Base-by-base conservation (phyloP, 805 yeast species). In the Clavispora phyllophila region DNA sequence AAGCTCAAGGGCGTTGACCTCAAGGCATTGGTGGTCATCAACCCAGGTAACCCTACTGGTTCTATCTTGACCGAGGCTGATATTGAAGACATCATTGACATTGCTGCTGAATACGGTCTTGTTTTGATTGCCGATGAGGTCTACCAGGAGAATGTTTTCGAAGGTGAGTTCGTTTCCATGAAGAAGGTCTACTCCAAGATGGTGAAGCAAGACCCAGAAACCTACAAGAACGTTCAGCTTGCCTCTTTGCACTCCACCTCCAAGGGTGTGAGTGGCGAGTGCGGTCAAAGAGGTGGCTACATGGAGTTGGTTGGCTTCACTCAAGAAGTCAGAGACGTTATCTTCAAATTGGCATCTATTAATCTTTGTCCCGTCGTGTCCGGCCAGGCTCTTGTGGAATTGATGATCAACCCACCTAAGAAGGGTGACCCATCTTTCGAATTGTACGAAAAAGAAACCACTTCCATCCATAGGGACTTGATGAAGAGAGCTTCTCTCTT, bases 271-370 rank as follows among this genome's bases (percentile, higher is more conserved):
- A 78, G 88, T 49, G 99, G 99, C 49, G 99, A 93, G 68, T 93
- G 99, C 75, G 99, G 99, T 47, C 99, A 93, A 71, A 82, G 99
- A 68, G 99, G 98, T 56, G 99, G 99, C 5, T 93, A 90, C 72
- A 86, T 93, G 93, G 99, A 93, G 66, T 68, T 90, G 7, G 76
- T 83, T 9, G 96, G 96, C 1, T 86, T 93, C 65, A 69, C 75
- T 12, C 72, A 71, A 3, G 89, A 84, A 36, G 82, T 90, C 14
- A 68, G 73, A 54, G 85, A 79, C 24, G 76, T 86, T 42, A 73
- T 93, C 41, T 73, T 84, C 63, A 93, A 93, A 68, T 70, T 95
- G 53, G 95, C 96, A 14, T 85, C 95, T 10, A 89, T 93, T 52
- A 83, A 93, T 24, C 73, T 93, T 43, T 93, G 99, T 63, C 91